Base-by-base conservation (phyloP, 202 grass and related monocot genomes). In the Saccharum hybrid region DNA sequence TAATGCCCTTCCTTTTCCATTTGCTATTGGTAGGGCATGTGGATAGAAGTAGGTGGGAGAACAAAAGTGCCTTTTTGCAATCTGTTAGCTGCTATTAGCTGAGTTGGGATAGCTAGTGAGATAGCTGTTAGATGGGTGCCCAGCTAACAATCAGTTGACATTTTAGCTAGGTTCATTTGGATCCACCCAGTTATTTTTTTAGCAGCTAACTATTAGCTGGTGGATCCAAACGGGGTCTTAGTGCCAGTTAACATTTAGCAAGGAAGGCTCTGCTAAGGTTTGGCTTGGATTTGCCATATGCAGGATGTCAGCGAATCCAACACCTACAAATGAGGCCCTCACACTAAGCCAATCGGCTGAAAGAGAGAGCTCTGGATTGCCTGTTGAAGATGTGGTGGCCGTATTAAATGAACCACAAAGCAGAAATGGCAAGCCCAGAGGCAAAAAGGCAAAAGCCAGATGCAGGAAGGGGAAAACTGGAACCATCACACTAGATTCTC, bases 381-480 rank as follows among this genome's bases (percentile, higher is more conserved):
- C 45, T 72, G 41, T 8, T 3, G 71, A 84, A 28, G 84, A 77
- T 81, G 48, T 23, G 5, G 1, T 62, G 48, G 42, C 43, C 18
- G 38, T 72, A 68, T 52, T 38, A 79, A 36, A 67, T 77, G 81
- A 89, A 72, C 21, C 76, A 59, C 42, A 74, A 64, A 80, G 70
- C 16, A 63, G 54, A 54, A 74, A 85, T 14, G 3, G 65, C 66
- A 82, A 87, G 66, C 82, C 61, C 67, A 76, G 75, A 59, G 60
- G 67, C 22, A 64, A 8, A 64, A 86, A 79, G 39, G 81, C 18
- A 49, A 84, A 79, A 79, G 86, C 71, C 30, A 96, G 81, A 87
- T 78, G 81, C 31, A 82, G 57, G 14, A 83, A 79, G 63, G 74
- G 62, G 14, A 68, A 86, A 74, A 74, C 67, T 79, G 65, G 19